Conservation (phyloP, 2,329 filamentous ascomycete genomes). For the Monosporascus sp. region DNA sequence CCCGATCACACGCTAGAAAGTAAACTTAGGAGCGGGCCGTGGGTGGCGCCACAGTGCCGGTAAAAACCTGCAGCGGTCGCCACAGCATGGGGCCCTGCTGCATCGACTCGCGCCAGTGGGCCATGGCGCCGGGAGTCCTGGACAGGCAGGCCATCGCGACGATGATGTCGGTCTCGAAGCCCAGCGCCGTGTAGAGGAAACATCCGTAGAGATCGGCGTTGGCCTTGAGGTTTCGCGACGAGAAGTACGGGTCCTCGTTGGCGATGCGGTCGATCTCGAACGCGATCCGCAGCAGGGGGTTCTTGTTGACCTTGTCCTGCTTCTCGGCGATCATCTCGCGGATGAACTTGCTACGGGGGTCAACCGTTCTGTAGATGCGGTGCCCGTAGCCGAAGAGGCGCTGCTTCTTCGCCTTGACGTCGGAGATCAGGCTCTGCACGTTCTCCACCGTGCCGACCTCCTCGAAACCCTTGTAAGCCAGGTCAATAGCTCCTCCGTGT, state of each 20-base stretch:
- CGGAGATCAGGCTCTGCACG: slow-evolving; percentile 33
- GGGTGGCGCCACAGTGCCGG: background rate
- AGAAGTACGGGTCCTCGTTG: slow-evolving; percentile 31
- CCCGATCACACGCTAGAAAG: background rate
- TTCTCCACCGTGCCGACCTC: slow-evolving; percentile 32
- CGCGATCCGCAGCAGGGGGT: slow-evolving; percentile 32
- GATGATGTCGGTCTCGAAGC: slow-evolving; percentile 25
- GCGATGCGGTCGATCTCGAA: slow-evolving; percentile 33
- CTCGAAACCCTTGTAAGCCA: slow-evolving; percentile 37
- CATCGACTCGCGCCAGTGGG: slow-evolving; percentile 25
- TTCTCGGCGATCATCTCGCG: slow-evolving; percentile 19
- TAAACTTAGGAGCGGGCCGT: background rate
- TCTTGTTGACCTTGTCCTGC: slow-evolving; percentile 11
- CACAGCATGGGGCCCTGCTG: slow-evolving; percentile 1
- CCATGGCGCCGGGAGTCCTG: slow-evolving; percentile 20
- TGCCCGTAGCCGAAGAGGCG: slow-evolving; percentile 40
- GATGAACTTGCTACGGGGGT: slow-evolving; percentile 31
- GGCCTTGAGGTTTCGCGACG: slow-evolving; percentile 30
- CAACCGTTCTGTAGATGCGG: slow-evolving; percentile 30
- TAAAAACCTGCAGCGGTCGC: slow-evolving; percentile 1
- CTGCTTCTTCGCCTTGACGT: slow-evolving; percentile 34
- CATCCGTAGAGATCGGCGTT: slow-evolving; percentile 41
- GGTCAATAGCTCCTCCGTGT: slow-evolving; percentile 44
- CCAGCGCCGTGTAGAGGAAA: slow-evolving; percentile 37
- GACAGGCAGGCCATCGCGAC: slow-evolving; percentile 23